Conservation (phyloP, 768 basidiomycete genomes). For the Tylopilus rubrobrunneus region DNA sequence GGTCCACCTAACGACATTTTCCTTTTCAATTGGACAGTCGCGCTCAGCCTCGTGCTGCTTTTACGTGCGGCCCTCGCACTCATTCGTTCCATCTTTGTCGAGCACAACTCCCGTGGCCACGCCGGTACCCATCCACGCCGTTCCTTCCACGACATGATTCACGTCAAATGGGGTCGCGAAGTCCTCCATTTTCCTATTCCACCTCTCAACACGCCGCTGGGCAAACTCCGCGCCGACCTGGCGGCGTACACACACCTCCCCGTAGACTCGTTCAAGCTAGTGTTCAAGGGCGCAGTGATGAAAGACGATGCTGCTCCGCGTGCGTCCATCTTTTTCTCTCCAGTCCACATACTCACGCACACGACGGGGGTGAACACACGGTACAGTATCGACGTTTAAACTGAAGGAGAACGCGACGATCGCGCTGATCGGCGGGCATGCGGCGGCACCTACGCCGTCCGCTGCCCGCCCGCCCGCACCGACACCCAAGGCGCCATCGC, state of each 20-base stretch:
- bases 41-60: constrained; percentile 33
- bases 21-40: constrained; percentile 4
- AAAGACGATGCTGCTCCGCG: constrained; percentile 71
- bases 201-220: constrained; percentile 53
- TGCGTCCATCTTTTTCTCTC: constrained; percentile 31
- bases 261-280: constrained; percentile 70
- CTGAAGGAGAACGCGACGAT: constrained; percentile 67
- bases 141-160: constrained; percentile 32
- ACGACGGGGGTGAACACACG: too few relatives aligned
- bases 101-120: background rate
- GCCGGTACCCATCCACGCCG: constrained; percentile 3
- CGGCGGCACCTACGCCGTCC: background rate
- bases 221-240: constrained; percentile 53
- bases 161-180: constrained; percentile 50
- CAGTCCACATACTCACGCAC: background rate
- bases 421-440: constrained; percentile 57
- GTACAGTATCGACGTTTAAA: constrained; percentile 68
- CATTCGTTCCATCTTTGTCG: constrained; percentile 8
- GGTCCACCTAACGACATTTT: background rate
- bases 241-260: constrained; percentile 76
- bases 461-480: background rate
- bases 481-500: too few relatives aligned
- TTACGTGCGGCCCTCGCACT: constrained; percentile 26
- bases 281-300: constrained; percentile 89
- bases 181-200: constrained; percentile 54